Percentiles rank a stretch among this genome's conserved stretches.
These are phyloP conservation scores for Entonaema liquescens DNA, from an alignment of 495 filamentous ascomycete species.

Conservation along the genomic window DNA sequence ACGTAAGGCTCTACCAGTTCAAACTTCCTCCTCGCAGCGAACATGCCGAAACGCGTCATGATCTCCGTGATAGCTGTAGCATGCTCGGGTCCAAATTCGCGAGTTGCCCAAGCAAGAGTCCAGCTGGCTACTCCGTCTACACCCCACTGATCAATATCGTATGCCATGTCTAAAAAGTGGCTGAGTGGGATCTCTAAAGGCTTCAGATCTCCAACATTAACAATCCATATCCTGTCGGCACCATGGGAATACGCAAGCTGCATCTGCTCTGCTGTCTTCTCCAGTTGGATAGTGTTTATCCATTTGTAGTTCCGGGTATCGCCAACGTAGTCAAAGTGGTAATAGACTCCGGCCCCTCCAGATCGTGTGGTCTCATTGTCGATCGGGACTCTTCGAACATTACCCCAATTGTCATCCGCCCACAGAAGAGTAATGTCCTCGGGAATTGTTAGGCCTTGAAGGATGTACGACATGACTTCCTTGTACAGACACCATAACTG, in stretches of 20 bases:
- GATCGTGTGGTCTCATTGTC: conserved; percentile 65
- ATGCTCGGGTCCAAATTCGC: conserved; percentile 64
- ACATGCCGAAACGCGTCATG: conserved; percentile 69
- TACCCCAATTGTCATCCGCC: conserved; percentile 81
- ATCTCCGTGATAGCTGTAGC: conserved; percentile 62
- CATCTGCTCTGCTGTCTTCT: conserved; percentile 73
- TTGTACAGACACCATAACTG: conserved; percentile 80
- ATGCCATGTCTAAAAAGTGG: conserved; percentile 73
- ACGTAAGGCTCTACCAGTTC: conserved; percentile 70
- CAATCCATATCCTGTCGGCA: conserved; percentile 75
- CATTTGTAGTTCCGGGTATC: conserved; percentile 72
- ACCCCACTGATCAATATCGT: conserved; percentile 65
- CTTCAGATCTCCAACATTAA: conserved; percentile 80
- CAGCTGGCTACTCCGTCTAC: conserved; percentile 64
- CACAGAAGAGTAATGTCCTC: conserved; percentile 79
- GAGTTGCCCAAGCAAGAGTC: conserved; percentile 64
- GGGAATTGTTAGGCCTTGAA: conserved; percentile 69
- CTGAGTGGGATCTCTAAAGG: conserved; percentile 73
- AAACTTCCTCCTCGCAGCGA: conserved; percentile 71
- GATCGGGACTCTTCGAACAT: conserved; percentile 71
- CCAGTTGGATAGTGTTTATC: conserved; percentile 74
- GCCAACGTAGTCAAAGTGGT: conserved; percentile 79
- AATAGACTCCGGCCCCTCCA: conserved; percentile 79
- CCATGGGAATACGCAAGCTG: conserved; percentile 67
- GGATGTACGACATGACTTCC: conserved; percentile 74